Evolutionary conservation across 1,284 basidiomycete genomes (phyloP), one percentile per base, ranked within the genome.

Genomic region (Ganoderma leucocontextum): DNA sequence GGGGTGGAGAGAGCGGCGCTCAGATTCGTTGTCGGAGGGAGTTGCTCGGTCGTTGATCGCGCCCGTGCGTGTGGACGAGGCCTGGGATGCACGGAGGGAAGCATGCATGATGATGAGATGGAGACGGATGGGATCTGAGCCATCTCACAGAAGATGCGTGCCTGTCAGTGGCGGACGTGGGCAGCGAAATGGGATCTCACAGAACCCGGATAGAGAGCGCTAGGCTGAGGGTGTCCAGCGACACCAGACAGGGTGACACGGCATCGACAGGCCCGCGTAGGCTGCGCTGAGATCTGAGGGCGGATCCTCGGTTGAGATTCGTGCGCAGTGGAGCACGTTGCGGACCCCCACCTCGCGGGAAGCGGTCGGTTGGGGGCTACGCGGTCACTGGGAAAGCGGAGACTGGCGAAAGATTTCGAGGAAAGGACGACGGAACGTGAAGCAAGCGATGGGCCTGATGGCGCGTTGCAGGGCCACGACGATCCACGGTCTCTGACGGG

Each of bases 111-210:
- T 25, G 61, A 42, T n/a, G n/a, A 49, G 55, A 66, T 44, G 60
- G 60, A 22, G 41, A 60, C 12, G 53, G 41, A 55, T 17, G 25
- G 52, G 57, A 36, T 53, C 47, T 29, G 22, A 41, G 49, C 49
- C 61, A 67, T 67, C 66, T 66, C 65, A 66, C 60, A 66, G 65
- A 66, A 66, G 41, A n/a, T 35, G 36, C 6, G 17, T 58, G 6
- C 35, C 22, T 62, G 60, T n/a, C 65, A 66, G 60, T 44, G 52
- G 33, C 22, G 41, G 47, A 44, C 39, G 39, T 33, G 33, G 60
- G 17, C 35, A n/a, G 33, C 55, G 35, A 38, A 55, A 36, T 17
- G 49, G n/a, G 60, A 66, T 66, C 65, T 66, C 63, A 64, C 60
- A 53, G 59, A 57, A 61, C 19, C 35, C 39, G 22, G 12, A n/a